Evolutionary conservation across 306 rosid species (phyloP).

Genomic region (Boehmeria nivea): DNA sequence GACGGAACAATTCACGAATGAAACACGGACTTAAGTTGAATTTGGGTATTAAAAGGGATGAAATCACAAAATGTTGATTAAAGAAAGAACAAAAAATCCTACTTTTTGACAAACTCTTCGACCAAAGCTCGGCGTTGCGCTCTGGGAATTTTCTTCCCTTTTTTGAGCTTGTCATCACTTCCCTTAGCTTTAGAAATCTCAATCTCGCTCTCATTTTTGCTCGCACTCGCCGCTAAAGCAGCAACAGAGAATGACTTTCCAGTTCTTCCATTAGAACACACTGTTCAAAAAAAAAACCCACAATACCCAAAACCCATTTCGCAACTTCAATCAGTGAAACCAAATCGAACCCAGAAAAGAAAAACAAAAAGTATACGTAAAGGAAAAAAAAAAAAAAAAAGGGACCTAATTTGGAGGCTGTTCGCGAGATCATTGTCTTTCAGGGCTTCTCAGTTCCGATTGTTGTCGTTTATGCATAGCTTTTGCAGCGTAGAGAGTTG

Average conservation of each 20-base stretch:
- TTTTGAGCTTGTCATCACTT: background rate
- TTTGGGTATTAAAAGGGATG: background rate
- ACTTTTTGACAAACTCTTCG: slow-evolving; percentile 59
- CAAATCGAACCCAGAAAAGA: background rate
- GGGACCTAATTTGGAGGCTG: slow-evolving; percentile 9
- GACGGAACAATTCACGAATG: background rate
- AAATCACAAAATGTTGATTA: background rate
- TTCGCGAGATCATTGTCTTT: slow-evolving; percentile 9
- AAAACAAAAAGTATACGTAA: background rate
- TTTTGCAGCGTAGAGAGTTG: background rate
- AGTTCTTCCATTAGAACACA: background rate
- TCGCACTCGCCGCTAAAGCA: background rate
- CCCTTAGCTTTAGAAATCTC: background rate
- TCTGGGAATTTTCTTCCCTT: slow-evolving; percentile 32
- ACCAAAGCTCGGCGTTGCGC: slow-evolving; percentile 46
- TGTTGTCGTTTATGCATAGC: background rate
- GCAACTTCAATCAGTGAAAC: background rate
- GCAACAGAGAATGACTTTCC: slow-evolving; percentile 7
- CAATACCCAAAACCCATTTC: background rate
- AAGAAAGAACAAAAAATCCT: background rate
- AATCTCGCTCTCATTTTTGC: background rate
- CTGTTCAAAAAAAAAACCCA: background rate
- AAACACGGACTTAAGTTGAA: background rate
- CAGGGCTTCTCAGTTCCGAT: background rate
- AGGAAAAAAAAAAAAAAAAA: background rate